phyloP scores from a whole-genome alignment of 371 early-diverging fungal genomes.

The Rhizopus delemar region DNA sequence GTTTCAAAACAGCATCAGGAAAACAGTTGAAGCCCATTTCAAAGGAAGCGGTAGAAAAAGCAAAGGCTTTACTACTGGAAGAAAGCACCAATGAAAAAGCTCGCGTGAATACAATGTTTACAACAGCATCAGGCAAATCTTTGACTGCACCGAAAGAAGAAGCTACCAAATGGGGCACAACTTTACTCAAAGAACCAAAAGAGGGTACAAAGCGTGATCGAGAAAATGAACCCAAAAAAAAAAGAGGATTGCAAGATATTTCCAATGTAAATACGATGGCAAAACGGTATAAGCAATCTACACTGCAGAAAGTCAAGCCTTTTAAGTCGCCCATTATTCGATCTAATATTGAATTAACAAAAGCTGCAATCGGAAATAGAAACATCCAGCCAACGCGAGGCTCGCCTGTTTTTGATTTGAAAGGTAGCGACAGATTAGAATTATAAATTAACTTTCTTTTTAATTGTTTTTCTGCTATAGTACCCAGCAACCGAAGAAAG shows the following conservation, averaged over 20 bases:
- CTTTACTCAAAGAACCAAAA: background rate
- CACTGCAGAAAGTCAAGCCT: conserved; percentile 13
- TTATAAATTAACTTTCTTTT: background rate
- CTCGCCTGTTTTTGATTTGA: conserved; percentile 32
- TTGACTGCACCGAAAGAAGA: conserved; percentile 7
- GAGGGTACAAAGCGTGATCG: background rate
- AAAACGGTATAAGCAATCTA: background rate
- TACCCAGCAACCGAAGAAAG: conserved; percentile 3
- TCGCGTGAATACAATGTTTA: background rate
- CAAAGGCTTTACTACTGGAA: background rate
- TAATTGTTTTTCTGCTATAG: background rate
- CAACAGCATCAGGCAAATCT: conserved; percentile 9
- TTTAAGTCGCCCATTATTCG: conserved; percentile 45
- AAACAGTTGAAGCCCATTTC: conserved; percentile 4
- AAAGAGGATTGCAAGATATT: background rate
- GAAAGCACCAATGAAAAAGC: background rate
- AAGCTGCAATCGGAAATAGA: conserved; percentile 25
- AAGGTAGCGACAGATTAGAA: conserved; percentile 17
- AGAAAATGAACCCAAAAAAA: background rate
- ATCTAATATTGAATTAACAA: conserved; percentile 32
- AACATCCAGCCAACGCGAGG: background rate
- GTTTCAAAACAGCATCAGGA: conserved; percentile 14
- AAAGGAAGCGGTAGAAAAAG: conserved; percentile 1
- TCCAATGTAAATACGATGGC: background rate
- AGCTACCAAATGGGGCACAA: background rate